Percentiles rank a stretch among this genome's conserved stretches.
Evolutionary conservation across 345 rosid genomes (phyloP).

Genomic region (Acer negundo): DNA sequence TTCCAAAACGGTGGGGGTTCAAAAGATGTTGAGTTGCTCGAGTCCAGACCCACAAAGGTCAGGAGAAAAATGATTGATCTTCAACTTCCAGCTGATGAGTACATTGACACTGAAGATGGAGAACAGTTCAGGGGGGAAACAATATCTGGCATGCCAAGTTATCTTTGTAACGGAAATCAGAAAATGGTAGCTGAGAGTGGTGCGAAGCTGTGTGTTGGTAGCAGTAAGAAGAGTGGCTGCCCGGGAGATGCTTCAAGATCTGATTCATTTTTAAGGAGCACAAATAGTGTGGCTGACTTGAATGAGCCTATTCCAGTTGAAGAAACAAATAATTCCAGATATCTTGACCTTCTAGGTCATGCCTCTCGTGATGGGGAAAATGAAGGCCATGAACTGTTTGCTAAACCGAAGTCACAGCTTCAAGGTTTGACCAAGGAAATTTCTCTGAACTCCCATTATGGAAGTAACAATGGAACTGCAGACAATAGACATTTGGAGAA

Average conservation of each 20-base stretch:
- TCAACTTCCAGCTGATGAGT: slow-evolving; percentile 78
- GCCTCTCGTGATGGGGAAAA: slow-evolving; percentile 34
- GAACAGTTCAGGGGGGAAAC: slow-evolving; percentile 38
- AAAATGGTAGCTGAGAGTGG: slow-evolving; percentile 40
- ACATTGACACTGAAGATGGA: slow-evolving; percentile 60
- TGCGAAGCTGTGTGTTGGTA: slow-evolving; percentile 31
- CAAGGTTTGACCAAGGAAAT: slow-evolving; percentile 45
- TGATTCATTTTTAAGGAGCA: slow-evolving; percentile 39
- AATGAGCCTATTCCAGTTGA: slow-evolving; percentile 73
- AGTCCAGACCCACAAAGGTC: slow-evolving; percentile 70
- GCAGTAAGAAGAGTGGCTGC: slow-evolving; percentile 40
- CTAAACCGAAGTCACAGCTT: slow-evolving; percentile 35
- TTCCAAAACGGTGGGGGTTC: slow-evolving; percentile 53
- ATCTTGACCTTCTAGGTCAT: slow-evolving; percentile 33
- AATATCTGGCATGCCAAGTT: slow-evolving; percentile 41
- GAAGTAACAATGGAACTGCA: slow-evolving; percentile 31
- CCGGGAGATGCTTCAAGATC: slow-evolving; percentile 40
- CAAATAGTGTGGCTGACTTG: slow-evolving; percentile 64
- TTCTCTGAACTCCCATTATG: slow-evolving; percentile 31
- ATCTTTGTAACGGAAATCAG: slow-evolving; percentile 45
- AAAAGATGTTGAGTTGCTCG: slow-evolving; percentile 57
- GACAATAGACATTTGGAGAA: slow-evolving; percentile 25
- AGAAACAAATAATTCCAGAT: slow-evolving; percentile 40
- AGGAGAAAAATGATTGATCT: slow-evolving; percentile 83
- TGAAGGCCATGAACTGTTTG: slow-evolving; percentile 38